phyloP scores from a whole-genome alignment of 345 rosid species.

The Citrus mangshanensis region DNA sequence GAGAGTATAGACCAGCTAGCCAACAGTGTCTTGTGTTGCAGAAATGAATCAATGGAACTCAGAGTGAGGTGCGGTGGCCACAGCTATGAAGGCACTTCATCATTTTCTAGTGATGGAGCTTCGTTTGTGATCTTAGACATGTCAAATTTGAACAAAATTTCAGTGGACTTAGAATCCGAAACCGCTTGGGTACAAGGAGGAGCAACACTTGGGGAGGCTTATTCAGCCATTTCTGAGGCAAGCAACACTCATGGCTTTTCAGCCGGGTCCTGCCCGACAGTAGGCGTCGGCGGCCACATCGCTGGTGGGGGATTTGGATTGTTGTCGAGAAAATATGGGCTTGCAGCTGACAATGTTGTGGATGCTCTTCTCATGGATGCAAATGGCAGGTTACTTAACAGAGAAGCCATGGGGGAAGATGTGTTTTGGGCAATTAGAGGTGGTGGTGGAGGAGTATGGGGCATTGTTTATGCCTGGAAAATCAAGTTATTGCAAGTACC shows the following conservation, averaged over 20 bases:
- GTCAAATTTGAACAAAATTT: slow-evolving; percentile 39
- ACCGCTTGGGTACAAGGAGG: slow-evolving; percentile 59
- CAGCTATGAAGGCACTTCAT: slow-evolving; percentile 57
- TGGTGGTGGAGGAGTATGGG: slow-evolving; percentile 56
- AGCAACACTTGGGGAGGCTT: slow-evolving; percentile 53
- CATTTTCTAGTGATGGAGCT: slow-evolving; percentile 27
- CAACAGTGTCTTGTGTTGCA: slow-evolving; percentile 32
- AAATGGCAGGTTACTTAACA: slow-evolving; percentile 31
- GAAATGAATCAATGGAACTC: slow-evolving; percentile 28
- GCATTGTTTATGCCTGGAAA: slow-evolving; percentile 53
- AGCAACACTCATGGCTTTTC: slow-evolving; percentile 44
- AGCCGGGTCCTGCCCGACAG: slow-evolving; percentile 53
- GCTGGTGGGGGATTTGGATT: slow-evolving; percentile 47
- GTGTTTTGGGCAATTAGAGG: slow-evolving; percentile 69
- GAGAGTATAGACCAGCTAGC: slow-evolving; percentile 30
- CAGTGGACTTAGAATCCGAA: slow-evolving; percentile 25
- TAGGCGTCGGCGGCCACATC: slow-evolving; percentile 52
- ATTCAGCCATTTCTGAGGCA: slow-evolving; percentile 33
- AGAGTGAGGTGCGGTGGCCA: slow-evolving; percentile 60
- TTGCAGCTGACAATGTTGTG: slow-evolving; percentile 51
- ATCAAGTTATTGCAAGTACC: slow-evolving; percentile 38
- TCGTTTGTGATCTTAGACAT: slow-evolving; percentile 46
- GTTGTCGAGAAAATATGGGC: slow-evolving; percentile 48
- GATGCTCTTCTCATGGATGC: slow-evolving; percentile 47
- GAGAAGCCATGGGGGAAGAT: slow-evolving; percentile 54